These are phyloP conservation scores for Aquilaria agallochum DNA, from an alignment of 441 rosid species.

Conservation along the genomic window DNA sequence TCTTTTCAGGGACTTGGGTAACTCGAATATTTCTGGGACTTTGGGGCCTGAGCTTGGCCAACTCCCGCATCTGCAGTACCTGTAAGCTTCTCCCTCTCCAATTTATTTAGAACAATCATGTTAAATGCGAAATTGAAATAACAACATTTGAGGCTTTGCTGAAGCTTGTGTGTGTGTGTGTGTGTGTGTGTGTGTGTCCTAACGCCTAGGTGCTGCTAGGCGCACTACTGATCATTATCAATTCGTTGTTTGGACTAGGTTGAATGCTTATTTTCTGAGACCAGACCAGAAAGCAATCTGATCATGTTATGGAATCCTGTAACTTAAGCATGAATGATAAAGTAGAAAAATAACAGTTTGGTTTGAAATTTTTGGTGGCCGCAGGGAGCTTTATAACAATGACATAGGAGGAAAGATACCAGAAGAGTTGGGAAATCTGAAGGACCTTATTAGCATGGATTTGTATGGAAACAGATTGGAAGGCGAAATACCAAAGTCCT, in stretches of 20 bases:
- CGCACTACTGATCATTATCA: too few species aligned
- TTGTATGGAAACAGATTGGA: conserved; percentile 50
- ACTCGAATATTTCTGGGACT: conserved; percentile 62
- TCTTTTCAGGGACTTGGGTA: conserved; percentile 60
- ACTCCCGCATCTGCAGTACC: conserved; percentile 60
- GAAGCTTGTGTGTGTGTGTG: too few species aligned
- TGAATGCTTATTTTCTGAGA: too few species aligned
- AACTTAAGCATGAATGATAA: too few species aligned
- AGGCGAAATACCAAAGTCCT: conserved; percentile 58
- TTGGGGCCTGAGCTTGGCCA: conserved; percentile 65
- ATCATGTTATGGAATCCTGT: too few species aligned
- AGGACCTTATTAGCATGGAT: conserved; percentile 62
- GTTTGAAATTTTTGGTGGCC: conserved; percentile 13
- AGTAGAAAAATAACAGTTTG: not conserved
- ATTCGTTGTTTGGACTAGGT: too few species aligned
- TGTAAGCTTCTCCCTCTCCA: conserved; percentile 29
- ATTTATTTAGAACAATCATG: not conserved
- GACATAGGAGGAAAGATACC: conserved; percentile 52
- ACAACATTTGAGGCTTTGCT: too few species aligned
- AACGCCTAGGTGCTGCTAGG: too few species aligned
- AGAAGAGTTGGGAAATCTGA: conserved; percentile 51
- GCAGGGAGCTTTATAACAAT: conserved; percentile 66
- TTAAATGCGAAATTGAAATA: too few species aligned
- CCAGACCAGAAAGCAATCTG: too few species aligned
- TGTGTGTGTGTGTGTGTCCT: too few species aligned